phyloP scores from a whole-genome alignment of 2,329 filamentous ascomycete genomes.

The Setomelanomma holmii region DNA sequence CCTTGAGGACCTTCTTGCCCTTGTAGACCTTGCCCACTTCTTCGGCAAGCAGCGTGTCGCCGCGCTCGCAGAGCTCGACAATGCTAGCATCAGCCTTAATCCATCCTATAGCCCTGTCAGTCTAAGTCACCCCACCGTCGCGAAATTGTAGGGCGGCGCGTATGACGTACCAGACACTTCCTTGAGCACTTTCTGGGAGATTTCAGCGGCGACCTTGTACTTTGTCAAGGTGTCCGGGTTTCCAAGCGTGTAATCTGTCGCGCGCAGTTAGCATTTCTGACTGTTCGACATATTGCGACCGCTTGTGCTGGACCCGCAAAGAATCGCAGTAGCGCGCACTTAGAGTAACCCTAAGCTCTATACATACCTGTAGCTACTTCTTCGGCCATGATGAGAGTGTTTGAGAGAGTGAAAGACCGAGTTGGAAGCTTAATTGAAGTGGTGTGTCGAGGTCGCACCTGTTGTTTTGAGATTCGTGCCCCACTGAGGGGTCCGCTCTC shows the following conservation, averaged over 20 bases:
- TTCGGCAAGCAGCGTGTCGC: conserved; percentile 92
- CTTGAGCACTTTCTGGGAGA: conserved; percentile 94
- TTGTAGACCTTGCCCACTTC: conserved; percentile 96
- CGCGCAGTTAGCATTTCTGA: conserved; percentile 33
- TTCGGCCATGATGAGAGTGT: conserved; percentile 46
- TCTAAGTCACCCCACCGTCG: conserved; percentile 12
- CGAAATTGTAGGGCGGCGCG: neutral
- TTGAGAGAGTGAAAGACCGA: conserved; percentile 28
- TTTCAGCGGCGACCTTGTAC: conserved; percentile 95
- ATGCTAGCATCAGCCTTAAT: conserved; percentile 89
- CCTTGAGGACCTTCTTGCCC: conserved; percentile 96
- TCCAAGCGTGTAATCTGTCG: conserved; percentile 82
- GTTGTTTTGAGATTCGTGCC: conserved; percentile 41
- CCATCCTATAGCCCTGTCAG: conserved; percentile 59
- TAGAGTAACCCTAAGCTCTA: neutral
- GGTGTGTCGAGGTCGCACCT: conserved; percentile 31
- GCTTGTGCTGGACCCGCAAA: neutral
- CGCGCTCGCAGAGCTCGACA: conserved; percentile 91
- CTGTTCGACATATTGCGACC: conserved; percentile 3
- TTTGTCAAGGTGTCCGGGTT: conserved; percentile 97
- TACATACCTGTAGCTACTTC: conserved; percentile 39
- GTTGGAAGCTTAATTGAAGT: conserved; percentile 30
- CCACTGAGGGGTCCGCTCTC: conserved; percentile 42
- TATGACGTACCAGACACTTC: conserved; percentile 68
- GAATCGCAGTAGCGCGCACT: conserved; percentile 2